These are phyloP conservation scores for Teunomyces funiuensis DNA, from an alignment of 805 yeast genomes.

Conservation along the genomic window DNA sequence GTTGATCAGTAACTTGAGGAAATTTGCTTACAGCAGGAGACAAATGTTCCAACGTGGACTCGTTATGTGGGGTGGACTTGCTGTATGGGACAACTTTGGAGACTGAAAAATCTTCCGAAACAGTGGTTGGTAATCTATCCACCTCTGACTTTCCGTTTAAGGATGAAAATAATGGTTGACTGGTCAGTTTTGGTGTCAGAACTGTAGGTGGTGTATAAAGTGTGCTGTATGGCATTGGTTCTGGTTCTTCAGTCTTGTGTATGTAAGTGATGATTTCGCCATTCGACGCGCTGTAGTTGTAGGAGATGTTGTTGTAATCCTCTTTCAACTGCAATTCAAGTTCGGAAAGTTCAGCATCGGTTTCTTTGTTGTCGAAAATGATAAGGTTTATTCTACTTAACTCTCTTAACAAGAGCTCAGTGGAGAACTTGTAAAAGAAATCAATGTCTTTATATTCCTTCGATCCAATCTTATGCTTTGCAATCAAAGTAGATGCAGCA, in stretches of 20 bases:
- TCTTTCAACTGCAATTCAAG: conserved; percentile 46
- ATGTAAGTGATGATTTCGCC: conserved; percentile 56
- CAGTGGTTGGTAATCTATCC: conserved; percentile 69
- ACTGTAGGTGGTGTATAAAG: conserved; percentile 21
- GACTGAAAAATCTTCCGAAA: conserved; percentile 67
- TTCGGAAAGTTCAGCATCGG: conserved; percentile 25
- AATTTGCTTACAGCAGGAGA: conserved; percentile 32
- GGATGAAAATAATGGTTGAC: conserved; percentile 79
- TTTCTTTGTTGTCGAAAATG: conserved; percentile 14
- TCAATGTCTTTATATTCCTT: conserved; percentile 54
- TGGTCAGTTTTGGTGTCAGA: conserved; percentile 50
- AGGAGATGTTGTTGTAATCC: conserved; percentile 62
- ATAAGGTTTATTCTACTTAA: conserved; percentile 44
- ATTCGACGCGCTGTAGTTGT: conserved; percentile 48
- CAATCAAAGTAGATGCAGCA: conserved; percentile 49
- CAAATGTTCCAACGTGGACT: conserved; percentile 29
- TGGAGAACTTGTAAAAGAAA: conserved; percentile 58
- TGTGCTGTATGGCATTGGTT: conserved; percentile 17
- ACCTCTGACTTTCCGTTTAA: conserved; percentile 64
- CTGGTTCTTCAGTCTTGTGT: conserved; percentile 32
- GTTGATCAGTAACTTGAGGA: conserved; percentile 30
- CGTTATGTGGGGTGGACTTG: conserved; percentile 19
- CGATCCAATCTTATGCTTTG: conserved; percentile 49
- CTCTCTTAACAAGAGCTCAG: conserved; percentile 66
- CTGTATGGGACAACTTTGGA: conserved; percentile 62